Conservation (phyloP, 2,329 filamentous ascomycete genomes). For the Cytospora piceicola region DNA sequence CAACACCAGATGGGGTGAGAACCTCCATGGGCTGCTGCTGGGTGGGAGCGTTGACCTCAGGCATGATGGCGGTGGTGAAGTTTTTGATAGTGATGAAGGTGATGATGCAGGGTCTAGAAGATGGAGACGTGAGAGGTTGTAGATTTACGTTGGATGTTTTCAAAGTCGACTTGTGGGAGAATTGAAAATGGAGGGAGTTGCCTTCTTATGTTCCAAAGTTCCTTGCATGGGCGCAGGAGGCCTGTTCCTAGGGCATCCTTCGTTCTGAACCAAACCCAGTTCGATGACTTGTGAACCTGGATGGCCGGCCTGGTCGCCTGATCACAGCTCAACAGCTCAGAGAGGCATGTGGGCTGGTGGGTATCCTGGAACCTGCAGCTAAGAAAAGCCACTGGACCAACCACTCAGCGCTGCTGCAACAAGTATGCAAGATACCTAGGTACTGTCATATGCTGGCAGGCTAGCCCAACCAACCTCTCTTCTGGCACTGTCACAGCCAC, state of each 20-base stretch:
- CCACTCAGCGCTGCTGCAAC: background rate
- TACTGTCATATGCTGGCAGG: slow-evolving; percentile 3
- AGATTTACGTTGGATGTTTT: slow-evolving; percentile 16
- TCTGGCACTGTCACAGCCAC: background rate
- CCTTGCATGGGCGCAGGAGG: background rate
- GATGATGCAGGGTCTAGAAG: slow-evolving; percentile 1
- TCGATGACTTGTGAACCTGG: background rate
- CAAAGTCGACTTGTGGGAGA: background rate
- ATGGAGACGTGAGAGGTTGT: background rate
- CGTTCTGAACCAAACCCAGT: background rate
- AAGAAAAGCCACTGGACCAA: background rate
- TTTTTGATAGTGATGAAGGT: slow-evolving; percentile 1
- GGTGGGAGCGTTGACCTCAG: slow-evolving; percentile 35
- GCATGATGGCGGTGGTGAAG: slow-evolving; percentile 34
- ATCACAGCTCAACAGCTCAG: background rate
- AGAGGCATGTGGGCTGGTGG: background rate
- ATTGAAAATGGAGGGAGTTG: background rate
- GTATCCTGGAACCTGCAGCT: background rate
- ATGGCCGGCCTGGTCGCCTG: background rate
- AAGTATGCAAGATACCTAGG: background rate
- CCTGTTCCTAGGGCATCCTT: background rate
- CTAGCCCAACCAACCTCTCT: background rate
- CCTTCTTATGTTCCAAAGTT: background rate
- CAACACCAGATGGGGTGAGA: slow-evolving; percentile 30
- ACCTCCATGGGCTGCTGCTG: slow-evolving; percentile 41